Evolutionary conservation across 306 rosid genomes (phyloP), one percentile per base, ranked within the genome.

Genomic region (Erythrophleum fordii): DNA sequence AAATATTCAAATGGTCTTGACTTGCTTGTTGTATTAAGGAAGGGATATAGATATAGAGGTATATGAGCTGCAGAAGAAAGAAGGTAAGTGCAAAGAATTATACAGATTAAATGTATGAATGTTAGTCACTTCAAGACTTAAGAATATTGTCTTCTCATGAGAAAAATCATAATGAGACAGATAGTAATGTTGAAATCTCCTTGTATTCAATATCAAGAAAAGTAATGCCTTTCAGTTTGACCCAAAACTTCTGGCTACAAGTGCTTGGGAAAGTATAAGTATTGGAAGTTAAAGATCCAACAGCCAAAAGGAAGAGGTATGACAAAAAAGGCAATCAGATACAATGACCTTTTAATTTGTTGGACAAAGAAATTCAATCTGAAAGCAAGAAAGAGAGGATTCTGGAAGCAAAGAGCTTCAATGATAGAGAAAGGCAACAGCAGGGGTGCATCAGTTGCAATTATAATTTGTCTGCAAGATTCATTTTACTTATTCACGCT

Each of bases 1-100:
- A 95, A 87, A 89, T 95, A 95, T 87, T 95, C 99, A 62, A 93
- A 95, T 8, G 97, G 99, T 76, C 98, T 90, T 5, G 97, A 89
- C 87, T 91, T 95, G 91, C 99, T 95, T 67, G 97, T 90, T 49
- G 98, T 95, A 80, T 95, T 95, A 1, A 95, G 94, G 78, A 95
- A 95, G 56, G 99, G 99, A 80, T 95, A 95, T 60, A 95, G 88
- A 88, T 95, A 95, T 28, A 95, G 76, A 7, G 99, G 96, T 77
- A 95, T 91, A 85, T 95, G 99, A 85, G 99, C 98, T 95, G 95
- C 79, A 85, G 62, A 79, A 77, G 37, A 84, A 34, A 83, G 75
- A 81, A 68, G 83, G 28, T 72, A 76, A 60, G 52, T 14, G 28
- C 18, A 79, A 76, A 39, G 20, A 39, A 59, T 59, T 69, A 1